phyloP scores from a whole-genome alignment of 2,329 filamentous ascomycete species.

The Fusarium fujikuroi region DNA sequence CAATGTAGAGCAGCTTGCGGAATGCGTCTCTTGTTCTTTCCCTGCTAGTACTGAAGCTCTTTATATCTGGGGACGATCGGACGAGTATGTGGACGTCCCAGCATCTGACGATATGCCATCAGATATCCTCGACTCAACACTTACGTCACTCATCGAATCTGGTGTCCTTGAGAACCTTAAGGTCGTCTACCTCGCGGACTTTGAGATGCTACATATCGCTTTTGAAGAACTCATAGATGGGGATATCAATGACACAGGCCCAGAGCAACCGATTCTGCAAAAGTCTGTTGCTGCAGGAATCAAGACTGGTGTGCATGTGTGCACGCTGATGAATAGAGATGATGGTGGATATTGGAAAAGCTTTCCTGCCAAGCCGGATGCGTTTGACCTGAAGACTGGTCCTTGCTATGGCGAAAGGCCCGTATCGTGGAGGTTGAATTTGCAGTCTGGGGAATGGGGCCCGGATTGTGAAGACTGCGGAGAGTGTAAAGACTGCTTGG shows the following conservation, averaged over 20 bases:
- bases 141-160: slow-evolving; percentile 13
- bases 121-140: not conserved
- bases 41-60: slow-evolving; percentile 8
- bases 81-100: fast-evolving
- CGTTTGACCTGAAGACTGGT: slow-evolving; percentile 27
- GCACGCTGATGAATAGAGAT: slow-evolving; percentile 19
- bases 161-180: not conserved
- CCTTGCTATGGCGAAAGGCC: slow-evolving; percentile 21
- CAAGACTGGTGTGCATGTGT: slow-evolving; percentile 13
- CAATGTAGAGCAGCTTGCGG: not conserved
- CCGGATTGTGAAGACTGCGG: slow-evolving; percentile 27
- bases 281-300: slow-evolving; percentile 13
- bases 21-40: not conserved
- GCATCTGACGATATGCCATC: not conserved
- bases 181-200: slow-evolving; percentile 20
- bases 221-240: fast-evolving
- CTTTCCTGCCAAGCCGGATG: slow-evolving; percentile 23
- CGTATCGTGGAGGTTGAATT: slow-evolving; percentile 3
- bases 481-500: slow-evolving; percentile 19
- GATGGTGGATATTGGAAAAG: slow-evolving; percentile 25
- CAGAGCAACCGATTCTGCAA: not conserved
- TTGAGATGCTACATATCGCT: not conserved
- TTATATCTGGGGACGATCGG: slow-evolving; percentile 4
- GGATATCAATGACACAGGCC: not conserved
- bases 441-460: slow-evolving; percentile 19